Conservation (phyloP, 345 rosid genomes). For the Linum usitatissimum region DNA sequence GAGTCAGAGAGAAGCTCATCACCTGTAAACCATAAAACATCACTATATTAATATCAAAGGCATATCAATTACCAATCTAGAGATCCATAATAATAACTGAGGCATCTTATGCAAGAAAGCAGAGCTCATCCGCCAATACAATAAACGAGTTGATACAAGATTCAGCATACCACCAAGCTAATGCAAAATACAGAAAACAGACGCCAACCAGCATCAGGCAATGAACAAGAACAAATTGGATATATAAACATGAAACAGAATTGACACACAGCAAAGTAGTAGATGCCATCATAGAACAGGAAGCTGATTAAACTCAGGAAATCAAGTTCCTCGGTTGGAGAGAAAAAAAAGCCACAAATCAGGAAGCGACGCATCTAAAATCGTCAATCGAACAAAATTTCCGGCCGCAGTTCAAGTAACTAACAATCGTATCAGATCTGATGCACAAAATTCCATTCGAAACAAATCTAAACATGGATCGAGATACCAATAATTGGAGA, state of each 20-base stretch:
- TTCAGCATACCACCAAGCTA: not conserved
- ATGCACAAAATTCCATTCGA: not conserved
- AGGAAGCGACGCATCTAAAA: too few species aligned
- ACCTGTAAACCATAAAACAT: constrained; percentile 10
- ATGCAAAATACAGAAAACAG: not conserved
- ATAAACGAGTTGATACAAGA: not conserved
- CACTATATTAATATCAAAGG: not conserved
- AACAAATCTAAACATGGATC: constrained; percentile 3
- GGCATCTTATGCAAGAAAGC: not conserved
- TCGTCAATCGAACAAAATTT: too few species aligned
- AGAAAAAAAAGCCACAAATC: too few species aligned
- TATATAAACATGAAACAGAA: not conserved
- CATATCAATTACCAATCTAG: not conserved
- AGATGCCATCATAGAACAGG: not conserved
- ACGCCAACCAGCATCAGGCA: not conserved
- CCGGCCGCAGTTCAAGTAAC: too few species aligned
- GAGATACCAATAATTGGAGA: not conserved
- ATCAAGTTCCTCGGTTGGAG: too few species aligned
- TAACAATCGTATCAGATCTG: not conserved
- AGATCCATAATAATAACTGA: not conserved
- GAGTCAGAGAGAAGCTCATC: constrained; percentile 98
- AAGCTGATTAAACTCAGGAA: not conserved
- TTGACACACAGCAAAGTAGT: not conserved
- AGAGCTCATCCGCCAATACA: constrained; percentile 10
- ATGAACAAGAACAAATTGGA: not conserved